Evolutionary conservation across 495 filamentous ascomycete species (phyloP).

Genomic region (Viridothelium virens): DNA sequence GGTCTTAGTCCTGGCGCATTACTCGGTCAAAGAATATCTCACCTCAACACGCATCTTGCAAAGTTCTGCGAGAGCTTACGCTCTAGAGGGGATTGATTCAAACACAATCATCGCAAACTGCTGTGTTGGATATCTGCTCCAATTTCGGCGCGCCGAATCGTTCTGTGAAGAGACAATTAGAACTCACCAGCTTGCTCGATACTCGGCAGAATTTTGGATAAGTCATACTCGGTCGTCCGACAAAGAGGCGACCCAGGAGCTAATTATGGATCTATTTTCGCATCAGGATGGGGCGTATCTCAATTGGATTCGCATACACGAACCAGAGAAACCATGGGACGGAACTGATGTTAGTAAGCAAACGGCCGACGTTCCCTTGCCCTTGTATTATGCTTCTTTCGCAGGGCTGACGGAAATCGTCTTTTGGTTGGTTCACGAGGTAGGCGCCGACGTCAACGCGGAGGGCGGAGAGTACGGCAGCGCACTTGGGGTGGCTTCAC

Average conservation of each 20-base stretch:
- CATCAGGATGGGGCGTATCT: conserved; percentile 13
- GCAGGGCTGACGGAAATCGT: conserved; percentile 12
- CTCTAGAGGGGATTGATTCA: conserved; percentile 10
- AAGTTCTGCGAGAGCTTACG: conserved; percentile 14
- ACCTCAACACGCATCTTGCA: conserved; percentile 19
- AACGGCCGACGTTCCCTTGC: conserved; percentile 7
- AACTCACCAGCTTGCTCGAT: conserved; percentile 16
- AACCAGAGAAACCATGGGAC: conserved; percentile 15
- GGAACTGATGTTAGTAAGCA: conserved; percentile 3
- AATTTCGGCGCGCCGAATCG: not conserved
- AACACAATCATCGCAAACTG: conserved; percentile 19
- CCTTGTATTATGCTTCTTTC: conserved; percentile 20
- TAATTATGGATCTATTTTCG: conserved; percentile 16
- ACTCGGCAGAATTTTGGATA: conserved; percentile 21
- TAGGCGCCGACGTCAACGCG: conserved; percentile 7
- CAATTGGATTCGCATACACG: conserved; percentile 21
- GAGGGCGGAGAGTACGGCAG: conserved; percentile 6
- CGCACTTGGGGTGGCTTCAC: conserved; percentile 3
- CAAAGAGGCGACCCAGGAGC: conserved; percentile 13
- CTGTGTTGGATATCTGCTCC: conserved; percentile 20
- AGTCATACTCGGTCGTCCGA: conserved; percentile 13
- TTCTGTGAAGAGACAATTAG: not conserved
- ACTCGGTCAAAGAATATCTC: conserved; percentile 30
- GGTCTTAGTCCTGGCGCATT: conserved; percentile 22
- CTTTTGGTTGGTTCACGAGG: not conserved